Evolutionary conservation across 2,329 filamentous ascomycete genomes (phyloP).

Genomic region (Purpureocillium lavendulum): DNA sequence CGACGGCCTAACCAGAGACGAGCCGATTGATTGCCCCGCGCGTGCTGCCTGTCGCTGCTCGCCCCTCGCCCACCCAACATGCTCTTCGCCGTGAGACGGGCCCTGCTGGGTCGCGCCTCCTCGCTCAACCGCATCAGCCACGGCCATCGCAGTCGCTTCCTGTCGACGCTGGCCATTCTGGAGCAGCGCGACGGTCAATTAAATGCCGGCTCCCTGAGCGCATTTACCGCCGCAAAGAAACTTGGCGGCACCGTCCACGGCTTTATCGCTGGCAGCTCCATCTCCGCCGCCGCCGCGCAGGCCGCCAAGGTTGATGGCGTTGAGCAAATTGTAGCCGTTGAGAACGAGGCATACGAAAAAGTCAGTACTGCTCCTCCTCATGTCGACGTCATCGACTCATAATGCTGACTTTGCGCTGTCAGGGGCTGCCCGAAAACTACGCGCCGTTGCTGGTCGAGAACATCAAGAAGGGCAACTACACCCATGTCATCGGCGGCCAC

Average conservation of each 20-base stretch:
- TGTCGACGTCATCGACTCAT: neutral
- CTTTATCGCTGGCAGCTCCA: constrained; percentile 75
- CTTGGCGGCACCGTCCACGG: constrained; percentile 78
- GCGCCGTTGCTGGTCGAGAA: constrained; percentile 92
- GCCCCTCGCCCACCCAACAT: too few species aligned
- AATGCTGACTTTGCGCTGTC: constrained; percentile 3
- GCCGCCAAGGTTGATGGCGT: constrained; percentile 84
- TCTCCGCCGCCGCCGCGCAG: constrained; percentile 69
- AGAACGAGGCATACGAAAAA: constrained; percentile 89
- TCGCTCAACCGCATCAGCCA: neutral
- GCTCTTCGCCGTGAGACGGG: constrained; percentile 19
- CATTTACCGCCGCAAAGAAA: constrained; percentile 78
- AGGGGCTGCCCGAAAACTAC: constrained; percentile 89
- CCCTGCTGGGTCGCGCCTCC: constrained; percentile 5
- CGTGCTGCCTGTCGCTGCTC: too few species aligned
- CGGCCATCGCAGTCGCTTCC: constrained; percentile 12
- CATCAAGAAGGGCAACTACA: constrained; percentile 91
- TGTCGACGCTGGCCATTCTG: constrained; percentile 84
- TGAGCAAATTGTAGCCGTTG: constrained; percentile 83
- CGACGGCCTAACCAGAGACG: neutral
- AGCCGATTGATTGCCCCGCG: neutral
- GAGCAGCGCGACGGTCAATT: constrained; percentile 90
- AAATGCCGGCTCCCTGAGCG: constrained; percentile 71
- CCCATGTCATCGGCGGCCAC: constrained; percentile 83
- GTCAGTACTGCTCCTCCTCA: constrained; percentile 30